Base-by-base conservation (phyloP, 139 green algal species). In the Spirogloea muscicola region DNA sequence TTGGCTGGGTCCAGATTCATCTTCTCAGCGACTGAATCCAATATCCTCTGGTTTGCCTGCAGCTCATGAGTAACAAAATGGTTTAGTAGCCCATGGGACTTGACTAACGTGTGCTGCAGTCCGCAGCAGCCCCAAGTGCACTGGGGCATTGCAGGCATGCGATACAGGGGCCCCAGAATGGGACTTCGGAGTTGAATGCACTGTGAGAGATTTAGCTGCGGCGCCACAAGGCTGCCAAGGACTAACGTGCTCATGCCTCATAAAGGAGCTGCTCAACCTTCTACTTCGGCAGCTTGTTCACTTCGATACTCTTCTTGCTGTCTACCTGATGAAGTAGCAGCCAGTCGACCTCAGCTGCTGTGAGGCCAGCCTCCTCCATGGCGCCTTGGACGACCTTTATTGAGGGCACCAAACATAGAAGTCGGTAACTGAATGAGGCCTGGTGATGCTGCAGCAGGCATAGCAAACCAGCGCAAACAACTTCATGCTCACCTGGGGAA, bases 41-140 rank as follows among this genome's bases (percentile, higher is more conserved):
- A 76, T 73, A 99, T 99, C 31, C 94, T 85, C 87, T 96, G 88
- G 82, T 98, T 99, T 72, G 94, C 94, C 84, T 91, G 81, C 25
- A 38, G 29, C 39, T 63, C 31, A 52, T 18, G 9, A 27, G 29
- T n/a, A 27, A 68, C 27, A 69, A 1, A 34, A 25, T 38, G 5
- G 21, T 21, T 55, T 55, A 55, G 46, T 31, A 31, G 21, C 46
- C 21, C 21, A 55, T 55, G 21, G 46, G 21, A 21, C 21, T 21
- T 55, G n/a, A n/a, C n/a, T n/a, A n/a, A n/a, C n/a, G n/a, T n/a
- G n/a, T n/a, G n/a, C n/a, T n/a, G n/a, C n/a, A n/a, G n/a, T n/a
- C n/a, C n/a, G n/a, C n/a, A n/a, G 21, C 21, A 55, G 46, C 21
- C 21, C 21, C 46, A 55, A 55, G 21, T 55, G 21, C 21, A 21